phyloP scores from a whole-genome alignment of 2,329 filamentous ascomycete species.

The Trichoderma sp. region DNA sequence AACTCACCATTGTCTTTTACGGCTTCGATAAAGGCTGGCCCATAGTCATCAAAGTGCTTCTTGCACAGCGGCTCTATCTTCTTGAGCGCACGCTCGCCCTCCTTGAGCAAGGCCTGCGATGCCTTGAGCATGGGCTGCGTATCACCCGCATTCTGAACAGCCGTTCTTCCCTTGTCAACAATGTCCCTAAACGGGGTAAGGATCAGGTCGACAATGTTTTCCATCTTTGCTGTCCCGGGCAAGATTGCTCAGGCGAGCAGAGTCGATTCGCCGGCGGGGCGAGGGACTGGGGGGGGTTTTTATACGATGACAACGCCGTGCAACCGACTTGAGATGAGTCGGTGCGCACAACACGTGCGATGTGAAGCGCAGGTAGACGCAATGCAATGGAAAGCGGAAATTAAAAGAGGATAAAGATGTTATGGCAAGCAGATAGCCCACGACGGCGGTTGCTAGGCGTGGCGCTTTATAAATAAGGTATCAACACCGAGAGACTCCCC shows the following conservation, averaged over 20 bases:
- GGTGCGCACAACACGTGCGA: slow-evolving; percentile 5
- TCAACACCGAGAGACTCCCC: background rate
- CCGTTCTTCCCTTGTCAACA: slow-evolving; percentile 48
- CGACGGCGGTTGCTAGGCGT: slow-evolving; percentile 2
- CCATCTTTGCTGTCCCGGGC: slow-evolving; percentile 31
- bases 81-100: slow-evolving; percentile 49
- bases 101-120: slow-evolving; percentile 45
- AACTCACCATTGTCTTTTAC: slow-evolving; percentile 53
- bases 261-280: background rate
- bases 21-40: slow-evolving; percentile 47
- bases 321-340: background rate
- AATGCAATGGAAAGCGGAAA: background rate
- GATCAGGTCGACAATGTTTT: slow-evolving; percentile 43
- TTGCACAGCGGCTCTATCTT: slow-evolving; percentile 51
- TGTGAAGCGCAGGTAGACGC: background rate
- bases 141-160: slow-evolving; percentile 46
- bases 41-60: slow-evolving; percentile 48
- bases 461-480: background rate
- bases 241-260: background rate
- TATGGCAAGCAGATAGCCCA: slow-evolving; percentile 5
- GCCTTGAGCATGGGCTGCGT: slow-evolving; percentile 48
- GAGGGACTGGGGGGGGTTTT: slow-evolving; percentile 6
- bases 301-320: background rate
- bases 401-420: slow-evolving; percentile 17
- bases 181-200: slow-evolving; percentile 52